Evolutionary conservation across 306 rosid genomes (phyloP), one percentile per base, ranked within the genome.

Genomic region (Casuarina equisetifolia): DNA sequence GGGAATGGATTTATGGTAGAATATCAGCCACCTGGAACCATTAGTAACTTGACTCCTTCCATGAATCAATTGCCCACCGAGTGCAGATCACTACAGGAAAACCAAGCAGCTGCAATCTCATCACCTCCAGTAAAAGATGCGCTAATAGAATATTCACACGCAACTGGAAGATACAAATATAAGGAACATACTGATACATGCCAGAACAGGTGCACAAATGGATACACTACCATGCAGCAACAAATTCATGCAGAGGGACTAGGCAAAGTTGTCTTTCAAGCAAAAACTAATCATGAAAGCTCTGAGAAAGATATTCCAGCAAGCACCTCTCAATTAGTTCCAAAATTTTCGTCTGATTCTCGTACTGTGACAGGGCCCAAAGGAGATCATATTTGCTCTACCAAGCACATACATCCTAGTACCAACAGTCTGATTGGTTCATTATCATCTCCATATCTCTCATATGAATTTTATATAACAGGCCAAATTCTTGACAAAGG

Each of bases 351-450:
- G 69, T 69, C 86, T 75, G 76, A 81, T 74, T 81, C 85, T 72
- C 53, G 6, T 61, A 82, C 79, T 84, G 83, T 70, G 81, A 85
- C 84, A 82, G 76, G 85, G 36, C 79, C 82, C 76, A 86, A 88
- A 86, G 84, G 92, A 82, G 86, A 79, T 25, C 69, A 84, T 78
- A 75, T 48, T 59, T 85, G 44, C 19, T 78, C 85, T 38, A 70
- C 42, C 52, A 76, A 82, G 76, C 80, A 74, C 52, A 71, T 81
- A 43, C 71, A 32, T 71, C 44, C 48, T 71, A 68, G 75, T 9
- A 69, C 83, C 76, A 81, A 55, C 63, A 76, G 80, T 81, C 79
- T 83, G 61, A 66, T 67, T 74, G 66, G 78, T 64, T 75, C 90
- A 75, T 59, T 45, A 35, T 70, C 75, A 76, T 81, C 80, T 84